phyloP scores from a whole-genome alignment of 2,329 filamentous ascomycete species.

The Paecilomyces formosus region DNA sequence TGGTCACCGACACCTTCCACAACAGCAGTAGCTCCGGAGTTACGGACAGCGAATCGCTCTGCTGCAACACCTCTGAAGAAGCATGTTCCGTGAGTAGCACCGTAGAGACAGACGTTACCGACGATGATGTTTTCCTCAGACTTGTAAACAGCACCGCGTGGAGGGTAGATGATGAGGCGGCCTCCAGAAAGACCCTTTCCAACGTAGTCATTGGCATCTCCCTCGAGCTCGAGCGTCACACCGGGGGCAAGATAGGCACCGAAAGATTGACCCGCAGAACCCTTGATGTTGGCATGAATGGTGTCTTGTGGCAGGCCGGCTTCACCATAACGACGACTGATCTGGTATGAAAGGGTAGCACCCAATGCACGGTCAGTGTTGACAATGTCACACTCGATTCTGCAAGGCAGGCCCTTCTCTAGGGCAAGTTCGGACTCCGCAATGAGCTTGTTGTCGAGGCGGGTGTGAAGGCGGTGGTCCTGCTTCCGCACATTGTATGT shows the following conservation, averaged over 20 bases:
- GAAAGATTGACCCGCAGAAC: constrained; percentile 93
- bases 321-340: constrained; percentile 87
- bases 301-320: constrained; percentile 84
- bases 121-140: constrained; percentile 93
- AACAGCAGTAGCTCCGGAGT: constrained; percentile 92
- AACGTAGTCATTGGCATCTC: constrained; percentile 94
- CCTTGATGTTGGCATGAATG: constrained; percentile 93
- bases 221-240: constrained; percentile 90
- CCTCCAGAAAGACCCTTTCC: constrained; percentile 93
- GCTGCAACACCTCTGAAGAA: constrained; percentile 97
- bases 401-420: constrained; percentile 85
- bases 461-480: constrained; percentile 86
- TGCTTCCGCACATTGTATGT: constrained; percentile 98
- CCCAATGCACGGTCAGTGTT: constrained; percentile 94
- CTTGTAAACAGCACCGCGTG: constrained; percentile 83
- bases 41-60: constrained; percentile 92
- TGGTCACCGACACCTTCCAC: constrained; percentile 96
- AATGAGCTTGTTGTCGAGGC: constrained; percentile 94
- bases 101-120: constrained; percentile 92
- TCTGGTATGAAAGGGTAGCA: constrained; percentile 90
- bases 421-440: constrained; percentile 90
- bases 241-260: constrained; percentile 89
- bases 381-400: constrained; percentile 92
- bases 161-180: constrained; percentile 86
- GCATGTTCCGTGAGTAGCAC: constrained; percentile 80